Evolutionary conservation across 1,139 yeast genomes (phyloP).

Genomic region (Suhomyces ambrosiae): DNA sequence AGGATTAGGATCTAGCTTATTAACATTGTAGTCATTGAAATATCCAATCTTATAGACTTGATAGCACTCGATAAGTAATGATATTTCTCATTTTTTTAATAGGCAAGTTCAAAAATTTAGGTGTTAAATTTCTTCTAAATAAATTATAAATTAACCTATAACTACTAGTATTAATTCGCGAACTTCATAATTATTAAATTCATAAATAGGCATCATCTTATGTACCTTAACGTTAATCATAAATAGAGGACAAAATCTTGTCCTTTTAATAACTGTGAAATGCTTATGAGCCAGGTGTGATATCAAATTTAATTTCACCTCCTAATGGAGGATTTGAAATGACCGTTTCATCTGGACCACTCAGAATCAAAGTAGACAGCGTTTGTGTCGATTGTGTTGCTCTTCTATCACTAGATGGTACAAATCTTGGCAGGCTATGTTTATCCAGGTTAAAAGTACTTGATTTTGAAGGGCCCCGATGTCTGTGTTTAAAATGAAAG

Average conservation of each 20-base stretch:
- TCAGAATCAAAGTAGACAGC: constrained; percentile 4
- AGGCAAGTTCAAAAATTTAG: no score
- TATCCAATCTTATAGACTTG: background rate
- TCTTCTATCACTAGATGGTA: background rate
- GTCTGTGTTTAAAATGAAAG: constrained; percentile 8
- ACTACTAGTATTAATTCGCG: no score
- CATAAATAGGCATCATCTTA: background rate
- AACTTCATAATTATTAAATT: background rate
- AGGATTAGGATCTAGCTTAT: no score
- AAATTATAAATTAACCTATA: no score
- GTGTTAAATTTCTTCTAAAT: no score
- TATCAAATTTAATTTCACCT: constrained; percentile 5
- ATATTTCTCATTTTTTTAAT: no score
- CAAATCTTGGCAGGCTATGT: background rate
- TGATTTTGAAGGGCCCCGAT: constrained; percentile 3
- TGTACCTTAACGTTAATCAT: background rate
- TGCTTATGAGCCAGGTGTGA: no score
- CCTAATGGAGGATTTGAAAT: constrained; percentile 1
- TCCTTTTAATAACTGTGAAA: no score
- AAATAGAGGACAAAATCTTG: no score
- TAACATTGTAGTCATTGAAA: background rate
- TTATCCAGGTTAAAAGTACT: constrained; percentile 1
- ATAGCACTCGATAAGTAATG: no score
- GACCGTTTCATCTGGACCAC: background rate
- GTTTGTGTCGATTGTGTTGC: background rate